Evolutionary conservation across 2,329 filamentous ascomycete species (phyloP).

Genomic region (Phialophora expanda): DNA sequence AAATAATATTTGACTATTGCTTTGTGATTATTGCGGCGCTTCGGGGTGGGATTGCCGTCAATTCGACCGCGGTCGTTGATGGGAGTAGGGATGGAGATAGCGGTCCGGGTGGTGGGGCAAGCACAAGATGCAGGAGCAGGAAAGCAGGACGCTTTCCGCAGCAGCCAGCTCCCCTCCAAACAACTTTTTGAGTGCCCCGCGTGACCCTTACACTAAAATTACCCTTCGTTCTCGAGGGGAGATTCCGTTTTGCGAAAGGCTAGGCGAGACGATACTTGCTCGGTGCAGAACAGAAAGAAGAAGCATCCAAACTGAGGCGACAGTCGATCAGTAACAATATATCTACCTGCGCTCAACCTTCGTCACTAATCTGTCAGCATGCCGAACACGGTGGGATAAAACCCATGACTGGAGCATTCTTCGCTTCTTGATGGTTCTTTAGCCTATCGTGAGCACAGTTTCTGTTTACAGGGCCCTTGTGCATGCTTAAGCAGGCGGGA

Average conservation of each 20-base stretch:
- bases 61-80: slow-evolving; percentile 14
- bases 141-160: neutral
- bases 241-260: neutral
- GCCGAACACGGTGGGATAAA: slow-evolving; percentile 6
- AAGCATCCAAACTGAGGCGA: neutral
- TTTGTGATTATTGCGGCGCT: slow-evolving; percentile 13
- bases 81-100: slow-evolving; percentile 6
- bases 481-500: slow-evolving; percentile 21
- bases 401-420: slow-evolving; percentile 14
- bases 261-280: neutral
- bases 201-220: neutral
- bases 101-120: slow-evolving; percentile 9
- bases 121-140: neutral
- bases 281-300: neutral
- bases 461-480: neutral
- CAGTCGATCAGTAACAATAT: slow-evolving; percentile 6
- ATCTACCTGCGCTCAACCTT: slow-evolving; percentile 8
- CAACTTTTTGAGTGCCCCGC: slow-evolving; percentile 2
- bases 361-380: slow-evolving; percentile 21
- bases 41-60: slow-evolving; percentile 4
- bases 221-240: neutral
- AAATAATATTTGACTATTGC: slow-evolving; percentile 17
- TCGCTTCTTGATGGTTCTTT: slow-evolving; percentile 16
- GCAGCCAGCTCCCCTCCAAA: neutral
- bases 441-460: slow-evolving; percentile 18